Percentiles rank a stretch among this genome's conserved stretches.
Conservation (phyloP, 306 rosid genomes). For the Lotus japonicus region DNA sequence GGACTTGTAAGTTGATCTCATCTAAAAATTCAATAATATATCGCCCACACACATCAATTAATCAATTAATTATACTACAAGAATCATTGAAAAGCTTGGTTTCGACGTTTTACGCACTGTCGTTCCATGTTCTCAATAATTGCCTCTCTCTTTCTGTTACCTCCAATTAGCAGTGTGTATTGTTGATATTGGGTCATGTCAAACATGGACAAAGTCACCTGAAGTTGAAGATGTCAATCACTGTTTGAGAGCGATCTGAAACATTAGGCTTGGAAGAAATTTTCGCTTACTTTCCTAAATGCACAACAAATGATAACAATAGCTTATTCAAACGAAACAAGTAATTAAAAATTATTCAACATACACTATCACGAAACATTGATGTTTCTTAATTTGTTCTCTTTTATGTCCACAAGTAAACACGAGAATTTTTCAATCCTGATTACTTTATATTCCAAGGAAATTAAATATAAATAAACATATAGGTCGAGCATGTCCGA, state of each 20-base stretch:
- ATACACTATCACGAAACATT: not conserved
- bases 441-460: no score
- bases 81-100: slow-evolving; percentile 33
- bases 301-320: not conserved
- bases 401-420: not conserved
- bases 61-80: not conserved
- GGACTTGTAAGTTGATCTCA: not conserved
- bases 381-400: not conserved
- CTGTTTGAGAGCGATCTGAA: not conserved
- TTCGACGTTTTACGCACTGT: slow-evolving; percentile 34
- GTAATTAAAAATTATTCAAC: not conserved
- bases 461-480: no score
- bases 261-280: not conserved
- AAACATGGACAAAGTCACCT: slow-evolving; percentile 16
- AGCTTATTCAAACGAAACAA: not conserved
- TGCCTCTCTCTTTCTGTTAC: not conserved
- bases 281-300: not conserved
- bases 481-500: no score
- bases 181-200: slow-evolving; percentile 11
- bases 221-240: not conserved
- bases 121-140: slow-evolving; percentile 23
- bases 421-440: no score
- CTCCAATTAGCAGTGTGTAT: not conserved
- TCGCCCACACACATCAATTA: not conserved
- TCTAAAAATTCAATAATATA: slow-evolving; percentile 19